Conservation (phyloP, 208 protist genomes). For the Wallacemonas sp. region DNA sequence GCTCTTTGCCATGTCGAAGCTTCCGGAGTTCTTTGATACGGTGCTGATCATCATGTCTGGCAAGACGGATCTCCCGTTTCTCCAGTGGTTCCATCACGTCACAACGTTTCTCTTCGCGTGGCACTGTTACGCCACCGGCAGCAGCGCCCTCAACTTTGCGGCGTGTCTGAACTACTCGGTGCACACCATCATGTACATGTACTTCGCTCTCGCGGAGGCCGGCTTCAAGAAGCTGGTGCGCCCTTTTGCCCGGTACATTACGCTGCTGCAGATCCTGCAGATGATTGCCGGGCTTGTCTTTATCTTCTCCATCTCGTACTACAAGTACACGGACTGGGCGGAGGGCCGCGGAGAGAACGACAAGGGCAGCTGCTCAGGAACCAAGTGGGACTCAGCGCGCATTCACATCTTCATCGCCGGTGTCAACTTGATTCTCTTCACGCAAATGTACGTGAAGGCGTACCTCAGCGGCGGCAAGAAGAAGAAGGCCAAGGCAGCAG, state of each 20-base stretch:
- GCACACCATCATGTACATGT: constrained; percentile 96
- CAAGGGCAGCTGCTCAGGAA: constrained; percentile 53
- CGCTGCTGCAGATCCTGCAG: constrained; percentile 84
- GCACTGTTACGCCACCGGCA: constrained; percentile 66
- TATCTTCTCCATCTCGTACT: constrained; percentile 38
- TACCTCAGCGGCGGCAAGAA: constrained; percentile 56
- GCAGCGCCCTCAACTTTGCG: constrained; percentile 73
- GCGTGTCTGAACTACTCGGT: constrained; percentile 92
- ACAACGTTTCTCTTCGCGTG: constrained; percentile 90
- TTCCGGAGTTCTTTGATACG: constrained; percentile 86
- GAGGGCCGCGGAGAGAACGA: constrained; percentile 18
- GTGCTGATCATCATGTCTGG: constrained; percentile 73
- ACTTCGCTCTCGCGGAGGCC: constrained; percentile 82
- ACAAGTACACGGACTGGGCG: constrained; percentile 31
- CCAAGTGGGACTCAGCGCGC: constrained; percentile 50
- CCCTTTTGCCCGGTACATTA: constrained; percentile 84
- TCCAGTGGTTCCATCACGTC: constrained; percentile 93
- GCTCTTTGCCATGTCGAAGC: constrained; percentile 83
- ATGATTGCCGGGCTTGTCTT: constrained; percentile 83
- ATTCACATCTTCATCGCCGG: constrained; percentile 90
- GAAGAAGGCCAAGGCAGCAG: too few species aligned
- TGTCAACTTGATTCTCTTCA: constrained; percentile 90
- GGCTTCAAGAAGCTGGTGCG: constrained; percentile 60
- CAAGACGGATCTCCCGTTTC: constrained; percentile 75
- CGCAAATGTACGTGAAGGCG: constrained; percentile 83